Evolutionary conservation across 1,284 basidiomycete species (phyloP).

Genomic region (Moesziomyces antarcticus): DNA sequence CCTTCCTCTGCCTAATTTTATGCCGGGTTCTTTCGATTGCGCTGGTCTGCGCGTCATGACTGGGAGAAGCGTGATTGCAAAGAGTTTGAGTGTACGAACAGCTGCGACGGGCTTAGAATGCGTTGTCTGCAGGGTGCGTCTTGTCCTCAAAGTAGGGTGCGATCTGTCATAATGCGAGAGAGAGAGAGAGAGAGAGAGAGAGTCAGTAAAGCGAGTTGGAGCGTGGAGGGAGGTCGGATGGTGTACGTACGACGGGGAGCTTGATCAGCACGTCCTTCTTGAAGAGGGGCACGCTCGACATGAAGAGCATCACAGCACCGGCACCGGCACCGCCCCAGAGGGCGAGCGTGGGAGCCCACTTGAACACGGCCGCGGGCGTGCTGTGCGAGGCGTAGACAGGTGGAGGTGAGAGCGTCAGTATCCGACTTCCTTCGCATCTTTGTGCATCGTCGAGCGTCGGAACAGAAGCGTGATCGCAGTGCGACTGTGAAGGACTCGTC

Average conservation of each 20-base stretch:
- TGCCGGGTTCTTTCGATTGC: no score
- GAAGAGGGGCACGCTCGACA: slow-evolving; percentile 60
- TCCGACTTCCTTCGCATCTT: neutral
- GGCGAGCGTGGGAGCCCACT: slow-evolving; percentile 59
- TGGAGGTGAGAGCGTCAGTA: neutral
- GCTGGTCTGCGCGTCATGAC: no score
- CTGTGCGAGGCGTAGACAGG: neutral
- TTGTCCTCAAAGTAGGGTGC: slow-evolving; percentile 54
- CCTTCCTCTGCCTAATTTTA: neutral
- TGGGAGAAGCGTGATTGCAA: no score
- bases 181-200: no score
- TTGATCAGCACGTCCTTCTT: slow-evolving; percentile 60
- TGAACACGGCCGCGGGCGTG: slow-evolving; percentile 38
- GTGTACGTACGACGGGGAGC: slow-evolving; percentile 46
- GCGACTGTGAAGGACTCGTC: neutral
- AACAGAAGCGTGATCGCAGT: no score
- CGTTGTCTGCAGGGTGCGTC: slow-evolving; percentile 49
- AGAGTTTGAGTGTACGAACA: neutral
- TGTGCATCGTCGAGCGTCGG: no score
- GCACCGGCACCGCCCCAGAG: slow-evolving; percentile 60
- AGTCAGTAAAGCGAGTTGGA: neutral
- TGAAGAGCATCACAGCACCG: slow-evolving; percentile 58
- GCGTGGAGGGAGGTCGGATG: no score
- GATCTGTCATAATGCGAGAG: slow-evolving; percentile 15
- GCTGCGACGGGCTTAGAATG: slow-evolving; percentile 24